Conservation (phyloP, 805 yeast species). For the Blastobotrys parvus region DNA sequence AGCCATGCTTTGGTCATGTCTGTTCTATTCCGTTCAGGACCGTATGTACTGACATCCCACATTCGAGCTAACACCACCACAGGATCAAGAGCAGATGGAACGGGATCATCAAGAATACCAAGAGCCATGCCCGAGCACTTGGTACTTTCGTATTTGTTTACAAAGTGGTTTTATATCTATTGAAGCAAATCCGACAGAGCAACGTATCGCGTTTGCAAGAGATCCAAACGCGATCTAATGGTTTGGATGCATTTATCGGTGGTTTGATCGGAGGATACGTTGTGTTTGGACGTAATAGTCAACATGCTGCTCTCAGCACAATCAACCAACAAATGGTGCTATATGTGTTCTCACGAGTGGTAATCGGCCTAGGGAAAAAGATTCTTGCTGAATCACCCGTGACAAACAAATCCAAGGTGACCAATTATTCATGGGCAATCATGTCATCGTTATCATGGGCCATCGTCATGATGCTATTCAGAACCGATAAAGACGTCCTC, state of each 20-base stretch:
- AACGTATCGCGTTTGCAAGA: constrained; percentile 13
- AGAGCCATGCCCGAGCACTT: constrained; percentile 46
- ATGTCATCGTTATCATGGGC: constrained; percentile 68
- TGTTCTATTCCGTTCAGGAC: constrained; percentile 46
- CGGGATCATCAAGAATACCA: constrained; percentile 44
- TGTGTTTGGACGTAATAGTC: constrained; percentile 32
- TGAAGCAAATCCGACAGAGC: constrained; percentile 20
- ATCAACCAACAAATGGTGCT: constrained; percentile 69
- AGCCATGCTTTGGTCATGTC: constrained; percentile 59
- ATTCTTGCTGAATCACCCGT: constrained; percentile 24
- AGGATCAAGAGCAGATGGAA: constrained; percentile 35
- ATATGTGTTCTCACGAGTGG: constrained; percentile 62
- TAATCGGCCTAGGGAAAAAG: constrained; percentile 52
- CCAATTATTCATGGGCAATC: constrained; percentile 43
- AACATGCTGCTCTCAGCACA: constrained; percentile 25
- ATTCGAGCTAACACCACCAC: background rate
- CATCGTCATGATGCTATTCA: constrained; percentile 60
- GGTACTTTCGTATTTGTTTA: constrained; percentile 50
- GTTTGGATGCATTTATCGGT: constrained; percentile 25
- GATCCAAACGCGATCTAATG: constrained; percentile 12
- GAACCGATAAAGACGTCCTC: constrained; percentile 50
- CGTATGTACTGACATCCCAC: constrained; percentile 24
- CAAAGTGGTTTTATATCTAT: constrained; percentile 30
- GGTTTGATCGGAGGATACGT: constrained; percentile 34
- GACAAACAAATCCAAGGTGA: constrained; percentile 8